A percentile compares a stretch with the other conserved stretches of the same genome.
Conservation (phyloP, 1,139 yeast genomes). For the Scheffersomyces illinoinensis region DNA sequence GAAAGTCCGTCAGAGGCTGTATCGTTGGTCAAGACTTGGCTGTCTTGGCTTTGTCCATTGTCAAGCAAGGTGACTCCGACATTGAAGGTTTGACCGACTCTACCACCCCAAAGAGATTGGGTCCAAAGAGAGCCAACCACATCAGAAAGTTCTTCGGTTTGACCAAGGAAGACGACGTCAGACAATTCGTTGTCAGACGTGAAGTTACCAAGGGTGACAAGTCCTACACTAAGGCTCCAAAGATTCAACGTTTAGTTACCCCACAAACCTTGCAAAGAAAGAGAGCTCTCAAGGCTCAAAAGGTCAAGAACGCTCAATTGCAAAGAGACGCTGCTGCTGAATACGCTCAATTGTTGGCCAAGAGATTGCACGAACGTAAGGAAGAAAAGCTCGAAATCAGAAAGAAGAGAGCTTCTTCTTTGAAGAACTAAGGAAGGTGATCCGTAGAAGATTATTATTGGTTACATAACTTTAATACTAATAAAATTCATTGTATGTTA, state of each 20-base stretch:
- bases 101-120: slow-evolving; percentile 97
- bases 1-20: slow-evolving; percentile 99
- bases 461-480: not conserved
- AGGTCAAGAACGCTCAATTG: slow-evolving; percentile 96
- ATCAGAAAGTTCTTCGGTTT: slow-evolving; percentile 99
- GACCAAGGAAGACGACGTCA: slow-evolving; percentile 94
- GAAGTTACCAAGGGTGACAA: slow-evolving; percentile 97
- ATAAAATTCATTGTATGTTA: not conserved
- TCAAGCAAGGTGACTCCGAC: slow-evolving; percentile 96
- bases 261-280: slow-evolving; percentile 99
- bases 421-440: slow-evolving; percentile 62
- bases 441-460: slow-evolving; percentile 1
- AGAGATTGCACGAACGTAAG: slow-evolving; percentile 98
- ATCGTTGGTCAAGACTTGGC: slow-evolving; percentile 97
- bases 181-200: slow-evolving; percentile 97
- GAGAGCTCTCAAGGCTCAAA: slow-evolving; percentile 93
- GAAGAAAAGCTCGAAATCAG: slow-evolving; percentile 97
- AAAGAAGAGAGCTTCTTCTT: slow-evolving; percentile 99
- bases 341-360: slow-evolving; percentile 97
- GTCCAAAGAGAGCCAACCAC: slow-evolving; percentile 99
- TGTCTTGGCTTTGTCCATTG: slow-evolving; percentile 88
- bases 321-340: slow-evolving; percentile 99
- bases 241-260: slow-evolving; percentile 98
- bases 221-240: slow-evolving; percentile 99
- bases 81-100: slow-evolving; percentile 94